Percentiles rank a stretch among this genome's conserved stretches.
phyloP scores from a whole-genome alignment of 768 basidiomycete species.

The Coprinopsis cinerea region DNA sequence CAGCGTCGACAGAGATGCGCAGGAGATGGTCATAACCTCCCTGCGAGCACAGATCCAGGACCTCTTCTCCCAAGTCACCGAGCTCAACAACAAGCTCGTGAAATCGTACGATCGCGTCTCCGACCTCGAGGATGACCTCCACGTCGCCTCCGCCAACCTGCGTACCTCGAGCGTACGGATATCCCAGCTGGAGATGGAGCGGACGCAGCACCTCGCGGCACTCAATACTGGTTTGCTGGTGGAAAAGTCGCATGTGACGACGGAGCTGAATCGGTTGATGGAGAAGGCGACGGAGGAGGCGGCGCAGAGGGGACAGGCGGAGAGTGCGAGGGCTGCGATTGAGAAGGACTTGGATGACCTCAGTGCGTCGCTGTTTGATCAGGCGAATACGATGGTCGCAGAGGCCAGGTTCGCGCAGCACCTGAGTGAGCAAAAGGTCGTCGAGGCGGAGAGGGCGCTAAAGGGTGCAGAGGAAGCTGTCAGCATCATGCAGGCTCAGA shows the following conservation, averaged over 20 bases:
- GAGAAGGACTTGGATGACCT: conserved; percentile 95
- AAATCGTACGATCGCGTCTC: conserved; percentile 88
- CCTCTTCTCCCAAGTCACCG: conserved; percentile 82
- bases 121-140: conserved; percentile 86
- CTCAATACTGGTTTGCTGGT: conserved; percentile 90
- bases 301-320: conserved; percentile 83
- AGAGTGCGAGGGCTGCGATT: conserved; percentile 72
- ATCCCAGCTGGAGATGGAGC: conserved; percentile 77
- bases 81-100: conserved; percentile 91
- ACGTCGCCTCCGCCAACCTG: conserved; percentile 54
- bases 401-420: conserved; percentile 70
- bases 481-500: conserved; percentile 74
- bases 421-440: conserved; percentile 67
- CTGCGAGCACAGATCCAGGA: conserved; percentile 80
- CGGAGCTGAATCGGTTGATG: conserved; percentile 90
- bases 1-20: conserved; percentile 52
- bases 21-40: conserved; percentile 76
- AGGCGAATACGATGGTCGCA: conserved; percentile 98
- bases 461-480: conserved; percentile 85
- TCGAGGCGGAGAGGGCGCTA: conserved; percentile 70
- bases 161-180: conserved; percentile 61
- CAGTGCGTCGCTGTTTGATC: conserved; percentile 81
- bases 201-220: conserved; percentile 81
- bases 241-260: conserved; percentile 83
- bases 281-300: conserved; percentile 95